Conservation (phyloP, 805 yeast species). For the Saccharomycopsis schoenii region DNA sequence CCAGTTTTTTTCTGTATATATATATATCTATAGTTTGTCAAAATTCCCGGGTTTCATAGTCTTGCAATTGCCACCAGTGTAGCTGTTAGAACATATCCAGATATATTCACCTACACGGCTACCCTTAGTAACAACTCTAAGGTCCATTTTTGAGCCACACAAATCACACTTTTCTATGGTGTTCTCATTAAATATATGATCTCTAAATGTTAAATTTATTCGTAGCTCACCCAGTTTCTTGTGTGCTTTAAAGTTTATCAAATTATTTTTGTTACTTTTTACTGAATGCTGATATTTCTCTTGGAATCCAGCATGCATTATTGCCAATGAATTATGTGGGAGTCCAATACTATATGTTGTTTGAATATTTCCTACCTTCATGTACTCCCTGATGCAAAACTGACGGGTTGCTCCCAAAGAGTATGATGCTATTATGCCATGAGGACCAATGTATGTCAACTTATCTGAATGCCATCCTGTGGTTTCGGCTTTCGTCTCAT, state of each 20-base stretch:
- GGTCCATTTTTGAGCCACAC: conserved; percentile 35
- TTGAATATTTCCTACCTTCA: conserved; percentile 16
- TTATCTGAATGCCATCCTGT: conserved; percentile 75
- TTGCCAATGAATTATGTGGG: conserved; percentile 57
- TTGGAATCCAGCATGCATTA: conserved; percentile 76
- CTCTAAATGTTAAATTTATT: conserved; percentile 57
- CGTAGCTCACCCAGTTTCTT: conserved; percentile 41
- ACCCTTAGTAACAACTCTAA: conserved; percentile 45
- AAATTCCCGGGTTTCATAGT: conserved; percentile 4
- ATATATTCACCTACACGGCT: conserved; percentile 47
- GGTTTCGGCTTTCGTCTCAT: conserved; percentile 37
- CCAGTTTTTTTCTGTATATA: too few species aligned
- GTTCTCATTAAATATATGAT: conserved; percentile 33
- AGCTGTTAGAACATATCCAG: conserved; percentile 52
- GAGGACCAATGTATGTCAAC: conserved; percentile 62
- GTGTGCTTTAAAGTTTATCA: conserved; percentile 30
- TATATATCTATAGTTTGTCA: not conserved
- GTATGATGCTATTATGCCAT: conserved; percentile 55
- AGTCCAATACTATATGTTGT: conserved; percentile 32
- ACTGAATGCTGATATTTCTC: conserved; percentile 65
- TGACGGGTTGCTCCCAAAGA: conserved; percentile 64
- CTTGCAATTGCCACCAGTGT: conserved; percentile 17
- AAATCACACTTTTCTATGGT: conserved; percentile 34
- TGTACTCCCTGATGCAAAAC: conserved; percentile 42
- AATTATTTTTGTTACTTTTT: conserved; percentile 30